phyloP scores from a whole-genome alignment of 805 yeast species.

The Metschnikowia colocasiae region DNA sequence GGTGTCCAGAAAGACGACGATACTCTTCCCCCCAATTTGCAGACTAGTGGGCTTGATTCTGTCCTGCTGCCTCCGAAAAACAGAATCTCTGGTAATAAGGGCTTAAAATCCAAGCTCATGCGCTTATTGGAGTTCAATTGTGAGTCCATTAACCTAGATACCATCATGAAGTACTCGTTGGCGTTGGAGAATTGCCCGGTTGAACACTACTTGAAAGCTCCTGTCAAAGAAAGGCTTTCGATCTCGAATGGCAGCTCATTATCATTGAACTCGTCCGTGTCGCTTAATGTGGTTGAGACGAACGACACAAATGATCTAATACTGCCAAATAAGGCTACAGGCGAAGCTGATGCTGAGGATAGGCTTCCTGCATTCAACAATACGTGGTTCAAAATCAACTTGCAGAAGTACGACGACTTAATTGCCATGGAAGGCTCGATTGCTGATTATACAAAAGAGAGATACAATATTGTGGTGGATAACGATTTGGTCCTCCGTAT shows the following conservation, averaged over 20 bases:
- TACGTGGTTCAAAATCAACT: slow-evolving; percentile 30
- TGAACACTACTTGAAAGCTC: slow-evolving; percentile 31
- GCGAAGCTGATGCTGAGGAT: slow-evolving; percentile 19
- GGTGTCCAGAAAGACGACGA: slow-evolving; percentile 35
- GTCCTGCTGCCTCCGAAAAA: neutral
- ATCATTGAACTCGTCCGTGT: slow-evolving; percentile 5
- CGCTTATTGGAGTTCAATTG: slow-evolving; percentile 42
- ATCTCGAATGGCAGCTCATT: slow-evolving; percentile 2
- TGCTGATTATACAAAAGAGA: slow-evolving; percentile 5
- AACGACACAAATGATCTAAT: neutral
- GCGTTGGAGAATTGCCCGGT: slow-evolving; percentile 57
- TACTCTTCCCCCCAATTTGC: slow-evolving; percentile 18
- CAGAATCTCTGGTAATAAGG: neutral
- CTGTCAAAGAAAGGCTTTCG: neutral
- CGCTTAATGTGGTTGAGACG: neutral
- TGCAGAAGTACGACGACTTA: slow-evolving; percentile 35
- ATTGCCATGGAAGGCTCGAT: neutral
- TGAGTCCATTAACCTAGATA: slow-evolving; percentile 46
- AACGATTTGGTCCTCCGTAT: slow-evolving; percentile 1
- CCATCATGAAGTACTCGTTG: slow-evolving; percentile 63
- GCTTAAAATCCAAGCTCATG: slow-evolving; percentile 39
- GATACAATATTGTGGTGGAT: slow-evolving; percentile 28
- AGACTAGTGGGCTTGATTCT: neutral
- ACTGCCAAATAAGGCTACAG: neutral
- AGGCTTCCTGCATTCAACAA: slow-evolving; percentile 36